Conservation (phyloP, 257 asterid species). For the Penstemon eatonii region DNA sequence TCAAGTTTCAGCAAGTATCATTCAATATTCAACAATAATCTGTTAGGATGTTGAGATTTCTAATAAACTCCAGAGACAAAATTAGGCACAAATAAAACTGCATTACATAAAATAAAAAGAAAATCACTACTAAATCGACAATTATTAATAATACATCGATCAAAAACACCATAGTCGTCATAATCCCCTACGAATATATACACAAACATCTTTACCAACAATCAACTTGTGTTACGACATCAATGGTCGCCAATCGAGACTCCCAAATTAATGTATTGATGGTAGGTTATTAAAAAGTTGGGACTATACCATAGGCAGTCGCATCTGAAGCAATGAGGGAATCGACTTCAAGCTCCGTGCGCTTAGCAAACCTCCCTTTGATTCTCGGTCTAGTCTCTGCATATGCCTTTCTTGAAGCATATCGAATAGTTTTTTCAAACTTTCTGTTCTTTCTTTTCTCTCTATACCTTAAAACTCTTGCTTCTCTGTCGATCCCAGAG, state of each 20-base stretch:
- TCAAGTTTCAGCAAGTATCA: no score
- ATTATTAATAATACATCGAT: conserved; percentile 13
- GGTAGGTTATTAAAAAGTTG: conserved; percentile 28
- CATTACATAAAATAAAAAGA: conserved; percentile 19
- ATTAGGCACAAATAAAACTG: background rate
- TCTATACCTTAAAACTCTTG: conserved; percentile 71
- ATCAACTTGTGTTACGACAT: conserved; percentile 3
- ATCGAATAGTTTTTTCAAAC: conserved; percentile 75
- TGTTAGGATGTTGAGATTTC: no score
- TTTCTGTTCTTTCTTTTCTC: conserved; percentile 75
- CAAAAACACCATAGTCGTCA: conserved; percentile 12
- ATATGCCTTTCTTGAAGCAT: conserved; percentile 83
- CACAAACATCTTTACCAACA: conserved; percentile 11
- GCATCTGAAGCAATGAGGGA: conserved; percentile 37
- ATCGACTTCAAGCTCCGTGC: conserved; percentile 56
- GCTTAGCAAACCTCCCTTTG: conserved; percentile 80
- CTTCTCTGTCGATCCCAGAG: conserved; percentile 61
- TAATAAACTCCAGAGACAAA: background rate
- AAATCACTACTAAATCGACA: conserved; percentile 28
- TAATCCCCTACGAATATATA: conserved; percentile 19
- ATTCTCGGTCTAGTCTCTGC: conserved; percentile 83
- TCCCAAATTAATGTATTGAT: conserved; percentile 20
- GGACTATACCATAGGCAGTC: conserved; percentile 59
- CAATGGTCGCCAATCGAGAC: background rate
- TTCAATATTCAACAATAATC: no score